Base-by-base conservation (phyloP, 2,329 filamentous ascomycete genomes). In the Neophaeococcomyces aloes region DNA sequence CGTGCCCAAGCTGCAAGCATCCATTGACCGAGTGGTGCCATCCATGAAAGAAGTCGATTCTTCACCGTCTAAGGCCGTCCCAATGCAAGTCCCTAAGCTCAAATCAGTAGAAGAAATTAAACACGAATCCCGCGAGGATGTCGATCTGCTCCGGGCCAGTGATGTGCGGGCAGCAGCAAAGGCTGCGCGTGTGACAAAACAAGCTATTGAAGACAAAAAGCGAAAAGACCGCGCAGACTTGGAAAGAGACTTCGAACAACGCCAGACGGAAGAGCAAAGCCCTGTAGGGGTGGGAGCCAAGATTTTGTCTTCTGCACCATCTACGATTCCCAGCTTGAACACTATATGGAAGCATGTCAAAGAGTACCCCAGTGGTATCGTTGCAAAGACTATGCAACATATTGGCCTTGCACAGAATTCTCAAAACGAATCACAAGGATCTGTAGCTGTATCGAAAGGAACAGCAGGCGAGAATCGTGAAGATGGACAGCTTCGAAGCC, bases 151-250 rank as follows among this genome's bases (percentile, higher is more conserved):
- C 31, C 53, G 56, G 30, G 58, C 61, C 2, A 61, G 56, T 41
- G 62, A 65, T 48, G 59, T 65, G 15, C 57, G 62, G 36, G 57
- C 59, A 10, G 48, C 54, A 17, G 63, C 58, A 42, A 51, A 52
- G 37, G 23, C 45, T 36, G 27, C 51, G 10, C 52, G 48, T 25
- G 47, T 45, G 8, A 48, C 53, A n/a, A 53, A 50, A 23, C 51
- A 49, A 14, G 47, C 55, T 5, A 27, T 48, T 4, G 53, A 56
- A 7, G 38, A 43, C 3, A 45, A 51, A 25, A 54, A 53, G 27
- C 46, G 45, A 31, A 13, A 52, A 29, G 42, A 25, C 21, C 48
- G 51, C n/a, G 42, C 53, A 21, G 47, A 48, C 7, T 35, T 58
- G 38, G 54, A 59, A 39, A 33, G 50, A 11, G 49, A 48, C 6